These are phyloP conservation scores for Dissophora globulifera DNA, from an alignment of 192 early-diverging fungal species.

Conservation along the genomic window DNA sequence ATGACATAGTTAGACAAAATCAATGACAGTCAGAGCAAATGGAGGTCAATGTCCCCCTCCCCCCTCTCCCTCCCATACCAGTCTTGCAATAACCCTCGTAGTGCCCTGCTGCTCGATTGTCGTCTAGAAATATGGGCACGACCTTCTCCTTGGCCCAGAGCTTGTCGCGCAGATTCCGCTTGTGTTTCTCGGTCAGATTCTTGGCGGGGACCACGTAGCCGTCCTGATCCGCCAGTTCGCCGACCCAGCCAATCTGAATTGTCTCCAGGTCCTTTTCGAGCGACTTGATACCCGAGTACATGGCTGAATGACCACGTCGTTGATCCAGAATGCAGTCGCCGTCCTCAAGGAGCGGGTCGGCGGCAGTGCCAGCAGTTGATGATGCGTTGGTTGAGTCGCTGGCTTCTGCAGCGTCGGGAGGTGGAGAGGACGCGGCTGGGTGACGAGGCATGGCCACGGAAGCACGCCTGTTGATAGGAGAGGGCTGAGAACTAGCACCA, in stretches of 20 bases:
- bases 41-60: background rate
- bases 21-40: too few relatives aligned
- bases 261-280: slow-evolving; percentile 69
- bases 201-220: slow-evolving; percentile 66
- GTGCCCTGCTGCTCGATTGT: slow-evolving; percentile 76
- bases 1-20: slow-evolving; percentile 20
- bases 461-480: slow-evolving; percentile 27
- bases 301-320: slow-evolving; percentile 86
- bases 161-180: slow-evolving; percentile 61
- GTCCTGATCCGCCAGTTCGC: slow-evolving; percentile 65
- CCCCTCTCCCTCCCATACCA: slow-evolving; percentile 56
- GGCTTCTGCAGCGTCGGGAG: background rate
- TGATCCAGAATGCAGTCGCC: slow-evolving; percentile 62
- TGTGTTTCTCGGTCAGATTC: slow-evolving; percentile 61
- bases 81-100: slow-evolving; percentile 99
- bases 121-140: slow-evolving; percentile 84
- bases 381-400: background rate
- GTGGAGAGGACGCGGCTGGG: slow-evolving; percentile 17
- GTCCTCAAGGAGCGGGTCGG: background rate
- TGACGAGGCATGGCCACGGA: slow-evolving; percentile 42
- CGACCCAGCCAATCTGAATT: slow-evolving; percentile 81
- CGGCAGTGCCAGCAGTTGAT: background rate
- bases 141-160: slow-evolving; percentile 66
- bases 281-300: slow-evolving; percentile 85
- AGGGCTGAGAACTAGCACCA: too few relatives aligned